Evolutionary conservation across 192 early-diverging fungal species (phyloP), one percentile per base, ranked within the genome.

Genomic region (Pilaira anomala): DNA sequence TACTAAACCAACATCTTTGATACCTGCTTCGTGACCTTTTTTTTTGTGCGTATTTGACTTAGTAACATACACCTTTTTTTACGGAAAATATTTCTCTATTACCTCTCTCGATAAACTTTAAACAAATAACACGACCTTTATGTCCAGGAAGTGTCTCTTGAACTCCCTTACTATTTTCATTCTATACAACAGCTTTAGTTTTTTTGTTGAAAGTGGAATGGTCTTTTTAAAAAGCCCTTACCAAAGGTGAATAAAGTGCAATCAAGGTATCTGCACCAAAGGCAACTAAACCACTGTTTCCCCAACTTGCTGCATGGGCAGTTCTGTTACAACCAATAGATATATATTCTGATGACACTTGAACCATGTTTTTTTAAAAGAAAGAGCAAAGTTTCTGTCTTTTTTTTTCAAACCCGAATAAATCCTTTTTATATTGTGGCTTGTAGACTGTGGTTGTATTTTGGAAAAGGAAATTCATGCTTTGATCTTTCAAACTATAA

Each of bases 61-160:
- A 36, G 33, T 36, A 36, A 3, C 33, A 36, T n/a, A n/a, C n/a
- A n/a, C n/a, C n/a, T n/a, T n/a, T n/a, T n/a, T n/a, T n/a, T n/a
- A n/a, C n/a, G n/a, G n/a, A n/a, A n/a, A n/a, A n/a, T n/a, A n/a
- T n/a, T n/a, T n/a, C n/a, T n/a, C n/a, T 21, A 3, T 44, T 72
- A 76, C 82, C 85, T 66, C 84, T 53, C 62, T 86, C 80, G 16
- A 88, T 70, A 71, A 88, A 93, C 3, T 79, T 75, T 11, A 90
- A 84, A 68, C 88, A 87, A 74, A 90, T 93, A 18, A 96, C 90
- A 29, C 87, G 83, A 30, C 66, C 78, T 13, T 72, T 83, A 57
- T 96, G 94, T n/a, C 90, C 93, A 7, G 75, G 80, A 7, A 94
- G 76, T 13, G 91, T 88, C 1, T 71, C 55, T 0, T 64, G 62